Evolutionary conservation across 176 grass and related monocot species (phyloP).

Genomic region (Rhipidocladum racemiflorum): DNA sequence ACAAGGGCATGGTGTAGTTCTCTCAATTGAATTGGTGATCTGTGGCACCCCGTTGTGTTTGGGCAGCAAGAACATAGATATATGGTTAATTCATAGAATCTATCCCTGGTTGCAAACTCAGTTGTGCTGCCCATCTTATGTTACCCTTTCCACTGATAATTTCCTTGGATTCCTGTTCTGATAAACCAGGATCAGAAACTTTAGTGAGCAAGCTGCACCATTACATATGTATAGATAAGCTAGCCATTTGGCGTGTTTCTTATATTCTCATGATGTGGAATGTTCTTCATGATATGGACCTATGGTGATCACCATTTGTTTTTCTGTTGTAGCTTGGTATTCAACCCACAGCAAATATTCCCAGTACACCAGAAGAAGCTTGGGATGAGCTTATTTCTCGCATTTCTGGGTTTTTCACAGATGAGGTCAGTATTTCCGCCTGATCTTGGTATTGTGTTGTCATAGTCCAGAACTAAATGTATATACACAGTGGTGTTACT

Average conservation of each 20-base stretch:
- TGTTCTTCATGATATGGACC: background rate
- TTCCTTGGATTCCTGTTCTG: background rate
- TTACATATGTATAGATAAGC: conserved; percentile 10
- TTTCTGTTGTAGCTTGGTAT: conserved; percentile 67
- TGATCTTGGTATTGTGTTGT: conserved; percentile 4
- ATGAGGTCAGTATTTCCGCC: conserved; percentile 51
- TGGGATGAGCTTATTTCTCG: conserved; percentile 77
- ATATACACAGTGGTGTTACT: background rate
- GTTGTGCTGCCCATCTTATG: too few relatives aligned
- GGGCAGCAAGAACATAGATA: background rate
- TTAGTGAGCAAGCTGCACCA: background rate
- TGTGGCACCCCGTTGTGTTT: background rate
- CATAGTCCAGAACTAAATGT: background rate
- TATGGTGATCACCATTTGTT: conserved; percentile 13
- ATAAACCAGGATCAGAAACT: background rate
- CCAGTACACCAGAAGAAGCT: conserved; percentile 68
- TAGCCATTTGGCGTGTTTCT: background rate
- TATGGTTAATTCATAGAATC: background rate
- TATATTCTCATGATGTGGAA: background rate
- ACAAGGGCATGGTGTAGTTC: background rate
- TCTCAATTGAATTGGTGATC: background rate
- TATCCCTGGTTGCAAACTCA: background rate
- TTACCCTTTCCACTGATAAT: background rate
- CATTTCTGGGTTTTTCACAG: conserved; percentile 58
- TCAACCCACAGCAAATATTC: conserved; percentile 42